Conservation (phyloP, 148 eudicot species). For the Arbutus unedo region DNA sequence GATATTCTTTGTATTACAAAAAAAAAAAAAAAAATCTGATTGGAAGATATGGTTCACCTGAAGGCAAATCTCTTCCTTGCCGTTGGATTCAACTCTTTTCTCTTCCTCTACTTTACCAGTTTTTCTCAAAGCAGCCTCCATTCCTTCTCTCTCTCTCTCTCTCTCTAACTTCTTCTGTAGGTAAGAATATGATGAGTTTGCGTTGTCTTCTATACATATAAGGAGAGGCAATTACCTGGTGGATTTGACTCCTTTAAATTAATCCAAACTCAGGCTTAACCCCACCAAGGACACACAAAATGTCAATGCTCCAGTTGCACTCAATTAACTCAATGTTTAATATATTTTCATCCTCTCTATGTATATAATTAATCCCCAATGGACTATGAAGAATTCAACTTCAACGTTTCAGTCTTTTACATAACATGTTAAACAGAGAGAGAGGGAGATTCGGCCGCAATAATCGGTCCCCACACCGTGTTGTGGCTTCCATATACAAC, state of each 20-base stretch:
- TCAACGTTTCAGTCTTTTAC: slow-evolving; percentile 43
- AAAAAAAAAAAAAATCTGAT: background rate
- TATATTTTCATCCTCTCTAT: background rate
- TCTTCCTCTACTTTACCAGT: slow-evolving; percentile 25
- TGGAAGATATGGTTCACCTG: slow-evolving; percentile 22
- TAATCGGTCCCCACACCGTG: slow-evolving; percentile 19
- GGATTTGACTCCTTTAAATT: slow-evolving; percentile 23
- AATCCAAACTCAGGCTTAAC: slow-evolving; percentile 15
- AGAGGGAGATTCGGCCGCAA: slow-evolving; percentile 17
- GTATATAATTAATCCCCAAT: background rate
- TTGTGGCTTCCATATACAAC: too few relatives aligned
- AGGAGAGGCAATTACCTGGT: slow-evolving; percentile 17
- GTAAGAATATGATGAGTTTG: background rate
- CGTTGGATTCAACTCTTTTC: slow-evolving; percentile 15
- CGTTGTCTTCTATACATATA: slow-evolving; percentile 15
- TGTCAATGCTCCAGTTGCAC: slow-evolving; percentile 30
- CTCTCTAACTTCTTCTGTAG: background rate
- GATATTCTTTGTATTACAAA: too few relatives aligned
- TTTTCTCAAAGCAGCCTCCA: slow-evolving; percentile 25
- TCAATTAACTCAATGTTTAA: background rate
- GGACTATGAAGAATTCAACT: slow-evolving; percentile 44
- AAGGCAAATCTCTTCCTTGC: slow-evolving; percentile 17
- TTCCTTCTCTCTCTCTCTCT: slow-evolving; percentile 22
- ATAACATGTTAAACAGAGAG: slow-evolving; percentile 16
- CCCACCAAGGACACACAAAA: slow-evolving; percentile 10